These are phyloP conservation scores for Cytospora piceicola DNA, from an alignment of 2,329 filamentous ascomycete species.

Conservation along the genomic window DNA sequence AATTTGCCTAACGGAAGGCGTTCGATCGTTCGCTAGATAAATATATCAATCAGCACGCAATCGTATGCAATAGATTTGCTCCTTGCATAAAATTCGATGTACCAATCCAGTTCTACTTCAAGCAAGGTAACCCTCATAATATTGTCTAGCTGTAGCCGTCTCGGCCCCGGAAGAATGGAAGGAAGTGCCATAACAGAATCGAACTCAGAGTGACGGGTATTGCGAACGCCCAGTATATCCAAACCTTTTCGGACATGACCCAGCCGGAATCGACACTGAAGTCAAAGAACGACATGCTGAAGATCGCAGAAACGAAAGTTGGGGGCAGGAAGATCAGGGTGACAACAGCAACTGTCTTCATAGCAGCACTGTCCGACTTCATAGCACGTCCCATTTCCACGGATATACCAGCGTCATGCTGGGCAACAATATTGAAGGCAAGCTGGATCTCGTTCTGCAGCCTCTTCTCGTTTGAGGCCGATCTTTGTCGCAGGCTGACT, in stretches of 20 bases:
- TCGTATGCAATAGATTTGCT: too few species aligned
- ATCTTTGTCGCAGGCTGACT: conserved; percentile 42
- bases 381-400: conserved; percentile 47
- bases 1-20: too few species aligned
- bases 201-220: conserved; percentile 35
- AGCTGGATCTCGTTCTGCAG: conserved; percentile 61
- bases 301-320: background rate
- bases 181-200: conserved; percentile 29
- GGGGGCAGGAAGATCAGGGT: conserved; percentile 1
- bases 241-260: conserved; percentile 38
- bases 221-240: conserved; percentile 40
- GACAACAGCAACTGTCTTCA: conserved; percentile 29
- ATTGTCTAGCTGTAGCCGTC: too few species aligned
- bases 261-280: conserved; percentile 30
- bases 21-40: too few species aligned
- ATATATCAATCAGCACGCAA: too few species aligned
- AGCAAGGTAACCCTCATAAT: too few species aligned
- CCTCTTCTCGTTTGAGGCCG: conserved; percentile 47
- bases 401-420: conserved; percentile 45
- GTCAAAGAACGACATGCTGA: conserved; percentile 21
- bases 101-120: too few species aligned
- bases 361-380: conserved; percentile 39
- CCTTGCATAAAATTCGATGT: too few species aligned
- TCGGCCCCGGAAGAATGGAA: too few species aligned
- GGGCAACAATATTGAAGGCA: conserved; percentile 49